A percentile compares a stretch with the other conserved stretches of the same genome.
Evolutionary conservation across 805 yeast species (phyloP).

Genomic region (Yarrowia keelungensis): DNA sequence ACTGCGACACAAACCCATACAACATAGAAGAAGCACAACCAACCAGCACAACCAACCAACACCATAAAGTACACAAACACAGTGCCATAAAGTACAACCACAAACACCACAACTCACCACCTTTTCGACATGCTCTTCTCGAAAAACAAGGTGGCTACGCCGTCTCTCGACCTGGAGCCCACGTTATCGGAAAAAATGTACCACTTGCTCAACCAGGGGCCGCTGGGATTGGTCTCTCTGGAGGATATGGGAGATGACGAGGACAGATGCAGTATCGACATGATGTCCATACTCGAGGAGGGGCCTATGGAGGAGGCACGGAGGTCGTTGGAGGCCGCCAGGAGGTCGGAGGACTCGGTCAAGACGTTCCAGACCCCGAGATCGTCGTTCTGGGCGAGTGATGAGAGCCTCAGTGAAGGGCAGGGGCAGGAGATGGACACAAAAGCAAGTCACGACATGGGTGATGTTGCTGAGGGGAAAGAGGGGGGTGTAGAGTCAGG

Average conservation of each 20-base stretch:
- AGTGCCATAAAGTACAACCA: no score
- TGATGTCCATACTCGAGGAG: conserved; percentile 24
- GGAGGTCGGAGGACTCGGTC: background rate
- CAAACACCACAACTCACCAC: background rate
- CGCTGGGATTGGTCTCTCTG: conserved; percentile 10
- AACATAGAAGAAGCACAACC: no score
- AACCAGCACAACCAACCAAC: background rate
- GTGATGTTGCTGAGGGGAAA: no score
- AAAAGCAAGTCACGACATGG: no score
- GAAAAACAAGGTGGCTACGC: background rate
- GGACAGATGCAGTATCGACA: background rate
- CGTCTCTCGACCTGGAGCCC: conserved; percentile 10
- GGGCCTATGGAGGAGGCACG: background rate
- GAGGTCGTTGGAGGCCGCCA: background rate
- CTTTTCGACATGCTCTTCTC: background rate
- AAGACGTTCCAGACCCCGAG: conserved; percentile 11
- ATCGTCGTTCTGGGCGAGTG: conserved; percentile 10
- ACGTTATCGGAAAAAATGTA: conserved; percentile 28
- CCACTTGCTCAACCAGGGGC: conserved; percentile 22
- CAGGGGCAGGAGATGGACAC: no score
- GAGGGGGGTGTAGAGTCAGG: no score
- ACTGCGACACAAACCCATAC: no score
- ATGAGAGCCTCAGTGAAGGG: no score
- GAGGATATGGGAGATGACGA: conserved; percentile 2
- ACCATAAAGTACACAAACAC: no score